A percentile compares a stretch with the other conserved stretches of the same genome.
Conservation (phyloP, 2,329 filamentous ascomycete species). For the Magnaporthales sp. region DNA sequence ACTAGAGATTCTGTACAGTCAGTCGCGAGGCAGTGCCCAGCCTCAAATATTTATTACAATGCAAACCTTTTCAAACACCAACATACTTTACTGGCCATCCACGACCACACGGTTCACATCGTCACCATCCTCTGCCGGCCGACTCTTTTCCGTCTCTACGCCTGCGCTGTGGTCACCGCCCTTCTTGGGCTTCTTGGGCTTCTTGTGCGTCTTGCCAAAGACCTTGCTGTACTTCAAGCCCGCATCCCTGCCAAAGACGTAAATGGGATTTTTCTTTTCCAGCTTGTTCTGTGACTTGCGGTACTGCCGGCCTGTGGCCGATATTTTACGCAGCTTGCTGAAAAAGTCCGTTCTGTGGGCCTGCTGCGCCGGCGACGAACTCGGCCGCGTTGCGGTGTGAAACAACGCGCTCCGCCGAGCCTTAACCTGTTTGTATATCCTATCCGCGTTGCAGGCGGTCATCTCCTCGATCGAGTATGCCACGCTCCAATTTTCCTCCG, state of each 20-base stretch:
- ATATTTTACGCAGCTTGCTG: neutral
- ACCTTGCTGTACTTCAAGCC: neutral
- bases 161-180: neutral
- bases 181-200: neutral
- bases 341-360: neutral
- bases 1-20: neutral
- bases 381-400: neutral
- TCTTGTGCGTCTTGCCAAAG: neutral
- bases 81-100: neutral
- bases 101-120: neutral
- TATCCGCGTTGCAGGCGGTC: neutral
- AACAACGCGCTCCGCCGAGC: neutral
- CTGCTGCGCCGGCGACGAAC: neutral
- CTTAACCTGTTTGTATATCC: neutral
- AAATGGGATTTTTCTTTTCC: neutral
- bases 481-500: neutral
- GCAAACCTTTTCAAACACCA: neutral
- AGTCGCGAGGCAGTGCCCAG: neutral
- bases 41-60: neutral
- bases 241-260: neutral
- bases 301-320: neutral
- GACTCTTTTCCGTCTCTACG: neutral
- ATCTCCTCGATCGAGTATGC: neutral
- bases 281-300: neutral
- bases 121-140: neutral